Base-by-base conservation (phyloP, 1,284 basidiomycete genomes). In the Rhodotorula sp. region DNA sequence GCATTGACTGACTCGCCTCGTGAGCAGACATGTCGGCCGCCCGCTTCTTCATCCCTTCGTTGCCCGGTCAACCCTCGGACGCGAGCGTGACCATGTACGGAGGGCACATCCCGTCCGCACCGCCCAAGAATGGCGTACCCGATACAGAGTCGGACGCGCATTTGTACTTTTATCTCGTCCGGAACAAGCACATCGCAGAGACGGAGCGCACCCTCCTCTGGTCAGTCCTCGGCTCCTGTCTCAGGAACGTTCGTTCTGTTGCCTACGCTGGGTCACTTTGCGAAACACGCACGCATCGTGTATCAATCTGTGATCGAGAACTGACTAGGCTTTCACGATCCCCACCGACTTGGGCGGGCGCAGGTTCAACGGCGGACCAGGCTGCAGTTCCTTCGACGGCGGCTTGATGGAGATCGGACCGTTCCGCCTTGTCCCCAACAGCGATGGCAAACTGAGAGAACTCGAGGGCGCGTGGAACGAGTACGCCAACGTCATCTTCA, bases 381-480 rank as follows among this genome's bases (percentile, higher is more conserved):
- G 96, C 51, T 99, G 95, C 80, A 96, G 93, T 0, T 94, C 91
- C 4, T 97, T 99, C 79, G 95, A 99, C 78, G 95, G 95, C 30
- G 73, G 72, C 10, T 90, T 99, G 88, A 96, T 99, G 94, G 95
- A 99, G 79, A 85, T 95, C 29, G 95, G 95, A 0, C 95, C 95
- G 6, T 95, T 94, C 67, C 63, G 78, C 44, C 68, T 80, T 60
- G 74, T 72, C 3, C 69, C 76, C 86, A 84, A 89, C 67, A 84
- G 89, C 75, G 89, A 92, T 81, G 88, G 87, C 10, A 88, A 89
- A 22, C 84, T 97, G 68, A 86, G 87, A 73, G 86, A 88, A 64
- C 84, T 87, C 12, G 89, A 95, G 48, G 94, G 93, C 37, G 94
- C 94, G 10, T 99, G 95, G 95, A 95, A 99, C 80, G 96, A 99